Percentiles rank a stretch among this genome's conserved stretches.
Evolutionary conservation across 768 basidiomycete genomes (phyloP).

Genomic region (Udeniomyces megalosporus): DNA sequence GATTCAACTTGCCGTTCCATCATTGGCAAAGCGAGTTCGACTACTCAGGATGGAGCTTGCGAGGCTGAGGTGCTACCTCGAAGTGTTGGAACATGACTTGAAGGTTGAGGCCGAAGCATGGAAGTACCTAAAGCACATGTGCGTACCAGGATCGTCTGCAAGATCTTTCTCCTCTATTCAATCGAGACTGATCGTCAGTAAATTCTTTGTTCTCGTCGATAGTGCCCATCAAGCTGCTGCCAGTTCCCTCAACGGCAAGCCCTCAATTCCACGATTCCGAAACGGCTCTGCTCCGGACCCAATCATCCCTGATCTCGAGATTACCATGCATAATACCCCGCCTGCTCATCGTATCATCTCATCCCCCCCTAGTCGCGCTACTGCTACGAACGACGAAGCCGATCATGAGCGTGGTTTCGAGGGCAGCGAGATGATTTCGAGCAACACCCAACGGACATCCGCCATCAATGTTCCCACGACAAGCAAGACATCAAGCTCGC

Average conservation of each 20-base stretch:
- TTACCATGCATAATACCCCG: constrained; percentile 1
- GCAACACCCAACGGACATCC: no score
- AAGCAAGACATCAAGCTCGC: not conserved
- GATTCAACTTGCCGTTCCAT: constrained; percentile 45
- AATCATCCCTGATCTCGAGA: constrained; percentile 4
- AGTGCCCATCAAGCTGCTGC: constrained; percentile 13
- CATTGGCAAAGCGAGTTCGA: constrained; percentile 48
- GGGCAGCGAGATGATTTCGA: no score
- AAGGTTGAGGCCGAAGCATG: constrained; percentile 1
- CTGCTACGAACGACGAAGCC: no score
- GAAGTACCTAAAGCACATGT: constrained; percentile 6
- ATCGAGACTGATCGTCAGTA: not conserved
- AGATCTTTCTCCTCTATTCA: not conserved
- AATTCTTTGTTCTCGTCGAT: not conserved
- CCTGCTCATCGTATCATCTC: not conserved
- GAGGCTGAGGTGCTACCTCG: constrained; percentile 9
- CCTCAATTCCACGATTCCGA: not conserved
- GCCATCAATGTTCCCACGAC: not conserved
- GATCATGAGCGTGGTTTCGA: no score
- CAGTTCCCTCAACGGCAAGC: not conserved
- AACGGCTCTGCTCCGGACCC: not conserved
- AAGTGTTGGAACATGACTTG: constrained; percentile 8
- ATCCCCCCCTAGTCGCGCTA: no score
- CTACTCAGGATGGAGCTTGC: constrained; percentile 44
- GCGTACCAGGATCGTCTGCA: not conserved